Evolutionary conservation across 2,329 filamentous ascomycete genomes (phyloP), one percentile per base, ranked within the genome.

Genomic region (Pseudogymnoascus sp.): DNA sequence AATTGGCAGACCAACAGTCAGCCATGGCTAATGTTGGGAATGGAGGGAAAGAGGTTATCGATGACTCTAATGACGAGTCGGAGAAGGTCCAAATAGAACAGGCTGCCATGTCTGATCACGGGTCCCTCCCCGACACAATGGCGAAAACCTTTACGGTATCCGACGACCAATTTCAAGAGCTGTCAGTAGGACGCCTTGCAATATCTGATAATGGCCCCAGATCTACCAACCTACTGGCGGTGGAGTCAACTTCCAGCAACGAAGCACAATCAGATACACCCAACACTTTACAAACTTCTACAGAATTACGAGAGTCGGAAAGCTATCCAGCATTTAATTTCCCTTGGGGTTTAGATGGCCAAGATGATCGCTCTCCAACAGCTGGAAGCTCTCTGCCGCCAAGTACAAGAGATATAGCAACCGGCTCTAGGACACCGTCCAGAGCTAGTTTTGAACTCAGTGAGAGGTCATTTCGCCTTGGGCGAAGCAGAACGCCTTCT

Each of bases 1-100:
- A 34, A 52, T 34, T 58, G 59, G 34, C 59, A 1, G 56, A 61
- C 39, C 58, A 62, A 48, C 52, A 58, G 13, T 63, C 62, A 12
- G 38, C 59, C 37, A 59, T 60, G 21, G 63, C 61, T 41, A 35
- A n/a, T 52, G 45, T 19, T 30, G 35, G 33, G 18, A 8, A 15
- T 61, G 34, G 55, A 30, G 21, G 21, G 6, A n/a, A 57, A 62
- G 33, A n/a, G 34, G n/a, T 30, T 33, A 10, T 48, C 59, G 59
- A 62, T 18, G 37, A 56, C 13, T 57, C 26, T 10, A 60, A 57
- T 48, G 15, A 35, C 13, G 63, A 62, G 57, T 61, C 35, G 5
- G 63, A 65, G 15, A 56, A 63, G 35, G 26, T 41, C 15, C 37
- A 59, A 52, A 18, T 52, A 30, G 15, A 30, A 30, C 7, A 30